Evolutionary conservation across 208 protist genomes (phyloP).

Genomic region (Wallacemonas collosoma): DNA sequence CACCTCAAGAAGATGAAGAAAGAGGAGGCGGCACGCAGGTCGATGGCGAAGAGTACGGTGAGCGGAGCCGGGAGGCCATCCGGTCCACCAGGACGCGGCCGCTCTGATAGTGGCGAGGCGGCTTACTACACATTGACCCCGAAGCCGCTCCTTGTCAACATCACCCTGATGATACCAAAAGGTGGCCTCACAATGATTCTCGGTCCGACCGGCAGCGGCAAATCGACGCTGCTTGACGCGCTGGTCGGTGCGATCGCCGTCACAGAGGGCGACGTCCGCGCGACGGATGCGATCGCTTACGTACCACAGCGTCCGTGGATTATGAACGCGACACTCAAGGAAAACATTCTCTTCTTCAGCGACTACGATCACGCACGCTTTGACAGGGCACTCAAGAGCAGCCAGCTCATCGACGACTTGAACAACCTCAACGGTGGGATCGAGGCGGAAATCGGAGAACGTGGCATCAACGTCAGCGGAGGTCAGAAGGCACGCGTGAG

Average conservation of each 20-base stretch:
- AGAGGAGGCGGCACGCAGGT: background rate
- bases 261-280: slow-evolving; percentile 32
- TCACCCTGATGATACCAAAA: slow-evolving; percentile 25
- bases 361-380: slow-evolving; percentile 53
- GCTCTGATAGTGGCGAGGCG: background rate
- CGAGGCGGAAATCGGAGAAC: slow-evolving; percentile 75
- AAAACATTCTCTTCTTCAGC: slow-evolving; percentile 93
- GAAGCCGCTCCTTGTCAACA: slow-evolving; percentile 35
- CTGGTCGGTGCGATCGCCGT: slow-evolving; percentile 53
- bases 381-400: slow-evolving; percentile 45
- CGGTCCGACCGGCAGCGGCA: slow-evolving; percentile 81
- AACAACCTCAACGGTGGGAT: slow-evolving; percentile 67
- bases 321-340: slow-evolving; percentile 85
- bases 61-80: too few relatives aligned
- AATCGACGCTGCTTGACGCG: slow-evolving; percentile 62
- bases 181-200: slow-evolving; percentile 52
- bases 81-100: background rate
- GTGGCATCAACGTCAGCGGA: slow-evolving; percentile 70
- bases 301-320: slow-evolving; percentile 92
- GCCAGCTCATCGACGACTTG: slow-evolving; percentile 78
- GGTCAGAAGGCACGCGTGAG: slow-evolving; percentile 76
- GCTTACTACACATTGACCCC: slow-evolving; percentile 18
- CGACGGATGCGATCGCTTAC: slow-evolving; percentile 68
- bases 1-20: slow-evolving; percentile 8
- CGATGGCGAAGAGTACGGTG: background rate